Conservation (phyloP, 495 filamentous ascomycete genomes). For the Hyaloscypha finlandica region DNA sequence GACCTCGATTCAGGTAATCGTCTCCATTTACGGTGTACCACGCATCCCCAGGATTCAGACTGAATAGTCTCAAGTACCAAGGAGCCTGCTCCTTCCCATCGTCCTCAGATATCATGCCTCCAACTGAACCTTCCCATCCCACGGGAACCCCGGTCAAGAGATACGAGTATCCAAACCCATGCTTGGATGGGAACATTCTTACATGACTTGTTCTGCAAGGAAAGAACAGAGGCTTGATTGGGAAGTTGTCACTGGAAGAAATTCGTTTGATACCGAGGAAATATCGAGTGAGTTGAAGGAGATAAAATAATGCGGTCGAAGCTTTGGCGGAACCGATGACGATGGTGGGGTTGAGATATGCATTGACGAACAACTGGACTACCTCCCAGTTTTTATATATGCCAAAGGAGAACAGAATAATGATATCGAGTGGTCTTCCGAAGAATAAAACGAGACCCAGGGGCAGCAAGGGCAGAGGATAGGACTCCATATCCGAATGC, state of each 20-base stretch:
- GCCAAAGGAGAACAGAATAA: background rate
- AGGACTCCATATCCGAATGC: background rate
- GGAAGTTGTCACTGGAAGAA: slow-evolving; percentile 13
- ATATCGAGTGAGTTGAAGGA: slow-evolving; percentile 20
- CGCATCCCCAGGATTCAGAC: slow-evolving; percentile 29
- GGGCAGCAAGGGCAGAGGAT: background rate
- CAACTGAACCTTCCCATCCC: slow-evolving; percentile 54
- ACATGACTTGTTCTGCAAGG: slow-evolving; percentile 63
- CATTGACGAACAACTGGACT: background rate
- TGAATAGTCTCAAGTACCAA: slow-evolving; percentile 35
- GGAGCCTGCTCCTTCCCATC: slow-evolving; percentile 26
- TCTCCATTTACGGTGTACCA: slow-evolving; percentile 61
- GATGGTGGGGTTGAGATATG: slow-evolving; percentile 15
- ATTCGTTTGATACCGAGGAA: background rate
- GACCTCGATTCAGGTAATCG: slow-evolving; percentile 60
- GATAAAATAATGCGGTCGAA: background rate
- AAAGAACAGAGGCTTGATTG: slow-evolving; percentile 49
- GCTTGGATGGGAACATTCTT: slow-evolving; percentile 61
- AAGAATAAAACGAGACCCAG: background rate
- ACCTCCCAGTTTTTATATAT: slow-evolving; percentile 8
- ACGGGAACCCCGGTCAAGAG: slow-evolving; percentile 68
- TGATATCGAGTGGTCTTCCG: slow-evolving; percentile 1
- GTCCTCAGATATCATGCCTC: slow-evolving; percentile 56
- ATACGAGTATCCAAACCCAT: slow-evolving; percentile 67
- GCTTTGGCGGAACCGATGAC: slow-evolving; percentile 7